Conservation (phyloP, 2,329 filamentous ascomycete species). For the Aspergillus sp. region DNA sequence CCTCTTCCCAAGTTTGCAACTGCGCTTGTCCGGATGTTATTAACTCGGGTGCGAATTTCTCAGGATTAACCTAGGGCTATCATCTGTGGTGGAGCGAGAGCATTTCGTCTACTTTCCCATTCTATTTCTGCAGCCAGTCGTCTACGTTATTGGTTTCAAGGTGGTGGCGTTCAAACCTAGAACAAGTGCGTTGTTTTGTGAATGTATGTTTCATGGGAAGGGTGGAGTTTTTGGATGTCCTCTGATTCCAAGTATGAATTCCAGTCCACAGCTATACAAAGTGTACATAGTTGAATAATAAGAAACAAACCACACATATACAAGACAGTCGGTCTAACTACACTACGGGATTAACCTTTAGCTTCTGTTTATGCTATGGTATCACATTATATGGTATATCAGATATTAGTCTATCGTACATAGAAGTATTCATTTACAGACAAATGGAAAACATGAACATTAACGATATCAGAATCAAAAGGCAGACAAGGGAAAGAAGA, state of each 20-base stretch:
- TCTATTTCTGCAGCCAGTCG: neutral
- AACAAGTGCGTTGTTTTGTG: no score
- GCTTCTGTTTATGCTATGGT: neutral
- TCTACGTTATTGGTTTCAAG: neutral
- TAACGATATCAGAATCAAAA: neutral
- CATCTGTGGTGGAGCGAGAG: neutral
- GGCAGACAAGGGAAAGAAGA: neutral
- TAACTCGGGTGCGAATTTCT: neutral
- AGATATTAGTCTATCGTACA: conserved; percentile 15
- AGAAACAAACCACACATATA: neutral
- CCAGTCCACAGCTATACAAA: neutral
- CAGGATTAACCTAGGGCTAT: neutral
- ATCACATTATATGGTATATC: conserved; percentile 5
- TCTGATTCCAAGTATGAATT: neutral
- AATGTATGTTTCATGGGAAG: no score
- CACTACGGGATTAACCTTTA: neutral
- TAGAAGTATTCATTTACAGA: conserved; percentile 12
- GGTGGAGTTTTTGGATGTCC: neutral
- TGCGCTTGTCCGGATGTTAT: conserved; percentile 6
- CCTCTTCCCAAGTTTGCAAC: neutral
- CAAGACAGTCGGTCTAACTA: no score
- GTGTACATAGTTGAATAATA: neutral
- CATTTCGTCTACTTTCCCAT: neutral
- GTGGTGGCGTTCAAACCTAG: neutral
- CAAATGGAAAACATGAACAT: neutral